Conservation (phyloP, 768 basidiomycete genomes). For the Fomitopsis serialis region DNA sequence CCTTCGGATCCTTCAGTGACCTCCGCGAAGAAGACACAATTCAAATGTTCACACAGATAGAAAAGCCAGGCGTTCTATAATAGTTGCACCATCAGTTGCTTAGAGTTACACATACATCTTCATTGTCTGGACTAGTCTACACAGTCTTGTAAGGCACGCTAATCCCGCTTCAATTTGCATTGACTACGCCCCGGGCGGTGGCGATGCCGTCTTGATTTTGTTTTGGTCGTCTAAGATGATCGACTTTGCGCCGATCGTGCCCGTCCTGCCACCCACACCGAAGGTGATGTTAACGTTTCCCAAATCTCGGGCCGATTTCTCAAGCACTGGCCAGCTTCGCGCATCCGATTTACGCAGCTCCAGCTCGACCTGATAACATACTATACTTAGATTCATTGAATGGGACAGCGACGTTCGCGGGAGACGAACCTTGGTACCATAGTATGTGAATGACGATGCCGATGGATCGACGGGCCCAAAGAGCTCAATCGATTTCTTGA, state of each 20-base stretch:
- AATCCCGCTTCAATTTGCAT: too few relatives aligned
- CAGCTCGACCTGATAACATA: slow-evolving; percentile 66
- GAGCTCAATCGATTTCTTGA: slow-evolving; percentile 67
- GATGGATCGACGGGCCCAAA: slow-evolving; percentile 79
- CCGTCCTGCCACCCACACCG: slow-evolving; percentile 87
- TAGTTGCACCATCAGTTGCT: not conserved
- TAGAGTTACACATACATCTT: not conserved
- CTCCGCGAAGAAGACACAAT: slow-evolving; percentile 77
- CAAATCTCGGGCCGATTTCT: slow-evolving; percentile 61
- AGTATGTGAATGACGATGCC: slow-evolving; percentile 62
- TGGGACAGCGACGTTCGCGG: not conserved
- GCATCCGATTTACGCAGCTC: slow-evolving; percentile 76
- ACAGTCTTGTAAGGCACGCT: too few relatives aligned
- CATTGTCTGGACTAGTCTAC: not conserved
- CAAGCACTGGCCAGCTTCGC: slow-evolving; percentile 84
- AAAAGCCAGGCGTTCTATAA: slow-evolving; percentile 67
- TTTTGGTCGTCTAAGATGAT: slow-evolving; percentile 65
- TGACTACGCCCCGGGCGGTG: too few relatives aligned
- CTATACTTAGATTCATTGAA: not conserved
- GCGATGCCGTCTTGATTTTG: slow-evolving; percentile 3
- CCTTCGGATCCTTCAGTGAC: slow-evolving; percentile 65
- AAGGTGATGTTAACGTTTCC: slow-evolving; percentile 81
- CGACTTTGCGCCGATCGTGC: slow-evolving; percentile 86
- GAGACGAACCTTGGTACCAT: slow-evolving; percentile 71
- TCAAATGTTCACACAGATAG: slow-evolving; percentile 71